Base-by-base conservation (phyloP, 2,329 filamentous ascomycete genomes). In the Paecilomyces niveus region DNA sequence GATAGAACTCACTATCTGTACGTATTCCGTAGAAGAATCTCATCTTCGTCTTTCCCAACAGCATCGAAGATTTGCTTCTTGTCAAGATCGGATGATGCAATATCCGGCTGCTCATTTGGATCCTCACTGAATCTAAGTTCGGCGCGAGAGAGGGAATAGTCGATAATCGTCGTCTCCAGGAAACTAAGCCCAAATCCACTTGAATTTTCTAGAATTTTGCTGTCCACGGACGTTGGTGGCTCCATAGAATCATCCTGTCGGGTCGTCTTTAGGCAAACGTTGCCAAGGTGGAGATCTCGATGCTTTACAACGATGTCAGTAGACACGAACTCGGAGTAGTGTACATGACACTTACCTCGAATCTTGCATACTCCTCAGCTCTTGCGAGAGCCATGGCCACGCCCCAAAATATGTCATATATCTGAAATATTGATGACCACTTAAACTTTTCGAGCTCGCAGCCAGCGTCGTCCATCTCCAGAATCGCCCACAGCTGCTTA, bases 321-420 rank as follows among this genome's bases (percentile, higher is more conserved):
- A 3, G 26, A 6, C 21, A 1, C 5, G 31, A 10, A 3, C 49
- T 22, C 29, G 18, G 11, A 8, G 56, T 33, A 55, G 52, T 53
- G 9, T 13, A 22, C 7, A 49, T 18, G 13, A 54, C 52, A 49
- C 61, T 58, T 66, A 77, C 75, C 70, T 88, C 85, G 64, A 88
- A 88, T 55, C 78, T 71, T 5, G 81, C 80, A 57, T 78, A 79
- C 65, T 82, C 79, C 68, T 88, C 85, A 9, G 83, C 85, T 59
- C 84, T 82, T 15, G 82, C 84, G 9, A 88, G 71, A 1, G 83
- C 81, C 64, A 86, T 75, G 7, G 81, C 81, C n/a, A 86, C 83
- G 15, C 83, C 82, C 85, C 85, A 88, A 71, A 88, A 88, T 1
- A 87, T 79, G 66, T 88, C 85, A 74, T 84, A 87, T 1, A 82